A percentile compares a stretch with the other conserved stretches of the same genome.
These are phyloP conservation scores for Ophiosphaerella herpotricha DNA, from an alignment of 2,329 filamentous ascomycete genomes.

Conservation along the genomic window DNA sequence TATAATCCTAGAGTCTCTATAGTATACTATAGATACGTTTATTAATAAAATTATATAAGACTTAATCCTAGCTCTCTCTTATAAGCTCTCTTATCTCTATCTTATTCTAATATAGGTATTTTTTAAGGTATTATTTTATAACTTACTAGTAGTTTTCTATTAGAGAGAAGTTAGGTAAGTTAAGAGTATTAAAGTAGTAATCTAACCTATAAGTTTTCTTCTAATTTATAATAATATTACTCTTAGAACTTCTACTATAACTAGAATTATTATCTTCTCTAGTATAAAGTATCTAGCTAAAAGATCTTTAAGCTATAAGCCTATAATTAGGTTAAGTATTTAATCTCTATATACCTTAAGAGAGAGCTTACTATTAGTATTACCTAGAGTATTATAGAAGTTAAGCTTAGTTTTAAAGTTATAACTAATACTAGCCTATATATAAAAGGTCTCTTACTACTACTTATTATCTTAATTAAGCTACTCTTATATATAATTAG, in stretches of 20 bases:
- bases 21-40: conserved; percentile 1
- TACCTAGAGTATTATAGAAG: conserved; percentile 5
- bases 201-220: neutral
- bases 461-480: neutral
- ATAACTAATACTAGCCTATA: neutral
- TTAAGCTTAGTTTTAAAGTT: conserved; percentile 1
- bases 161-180: conserved; percentile 6
- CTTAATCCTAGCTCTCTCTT: neutral
- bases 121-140: conserved; percentile 8
- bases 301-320: neutral
- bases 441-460: neutral
- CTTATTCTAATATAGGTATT: conserved; percentile 1
- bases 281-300: neutral
- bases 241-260: neutral
- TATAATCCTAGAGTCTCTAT: conserved; percentile 1
- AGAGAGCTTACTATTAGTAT: conserved; percentile 7
- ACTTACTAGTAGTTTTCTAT: conserved; percentile 14
- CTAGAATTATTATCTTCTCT: neutral
- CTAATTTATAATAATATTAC: conserved; percentile 7
- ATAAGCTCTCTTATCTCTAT: neutral
- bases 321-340: conserved; percentile 4
- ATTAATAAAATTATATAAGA: conserved; percentile 2
- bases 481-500: neutral
- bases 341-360: neutral
- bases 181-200: conserved; percentile 9